phyloP scores from a whole-genome alignment of 2,329 filamentous ascomycete genomes.

The Rasamsonia emersonii region DNA sequence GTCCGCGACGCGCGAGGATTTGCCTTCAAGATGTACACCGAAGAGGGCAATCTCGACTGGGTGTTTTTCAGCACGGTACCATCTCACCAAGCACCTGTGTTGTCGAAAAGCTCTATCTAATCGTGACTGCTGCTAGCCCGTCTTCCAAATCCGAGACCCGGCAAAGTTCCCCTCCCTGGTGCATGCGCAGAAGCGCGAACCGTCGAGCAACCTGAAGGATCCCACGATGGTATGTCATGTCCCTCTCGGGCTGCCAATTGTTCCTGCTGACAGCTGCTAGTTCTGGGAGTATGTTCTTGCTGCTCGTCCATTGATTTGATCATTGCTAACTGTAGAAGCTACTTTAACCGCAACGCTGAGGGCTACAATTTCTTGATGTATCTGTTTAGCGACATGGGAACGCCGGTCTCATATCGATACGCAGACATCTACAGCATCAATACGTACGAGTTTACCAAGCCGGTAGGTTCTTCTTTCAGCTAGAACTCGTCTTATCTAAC shows the following conservation, averaged over 20 bases:
- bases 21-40: conserved; percentile 42
- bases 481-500: too few relatives aligned
- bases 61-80: conserved; percentile 28
- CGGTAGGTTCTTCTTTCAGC: background rate
- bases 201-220: conserved; percentile 8
- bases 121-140: too few relatives aligned
- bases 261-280: background rate
- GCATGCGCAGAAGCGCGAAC: conserved; percentile 7
- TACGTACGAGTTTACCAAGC: conserved; percentile 3
- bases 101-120: too few relatives aligned
- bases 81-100: too few relatives aligned
- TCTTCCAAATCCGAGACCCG: conserved; percentile 9
- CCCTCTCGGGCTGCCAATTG: background rate
- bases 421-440: conserved; percentile 1
- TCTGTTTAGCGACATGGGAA: conserved; percentile 8
- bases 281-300: conserved; percentile 4
- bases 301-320: too few relatives aligned
- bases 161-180: conserved; percentile 6
- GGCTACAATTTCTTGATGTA: conserved; percentile 8
- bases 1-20: conserved; percentile 42
- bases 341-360: conserved; percentile 7
- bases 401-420: conserved; percentile 1
- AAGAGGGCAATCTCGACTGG: conserved; percentile 44
- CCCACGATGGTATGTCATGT: conserved; percentile 6
- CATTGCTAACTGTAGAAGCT: conserved; percentile 4